Evolutionary conservation across 2,329 filamentous ascomycete genomes (phyloP).

Genomic region (Piedraia hortae): DNA sequence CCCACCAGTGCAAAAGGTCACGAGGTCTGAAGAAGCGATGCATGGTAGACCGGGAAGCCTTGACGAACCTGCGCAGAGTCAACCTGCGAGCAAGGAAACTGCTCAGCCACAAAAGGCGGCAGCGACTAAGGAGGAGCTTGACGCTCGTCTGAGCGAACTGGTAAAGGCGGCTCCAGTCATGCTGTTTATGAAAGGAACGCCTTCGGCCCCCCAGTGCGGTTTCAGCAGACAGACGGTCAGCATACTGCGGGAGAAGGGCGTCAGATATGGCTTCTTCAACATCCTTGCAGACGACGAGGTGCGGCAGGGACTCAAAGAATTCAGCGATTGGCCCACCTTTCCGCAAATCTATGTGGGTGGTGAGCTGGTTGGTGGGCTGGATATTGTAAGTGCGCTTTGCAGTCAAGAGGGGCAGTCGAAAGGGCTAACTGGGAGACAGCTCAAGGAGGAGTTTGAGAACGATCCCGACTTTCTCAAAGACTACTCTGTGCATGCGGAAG

Average conservation of each 20-base stretch:
- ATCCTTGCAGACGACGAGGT: constrained; percentile 95
- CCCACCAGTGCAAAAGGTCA: constrained; percentile 17
- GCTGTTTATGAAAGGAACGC: constrained; percentile 97
- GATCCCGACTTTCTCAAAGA: constrained; percentile 49
- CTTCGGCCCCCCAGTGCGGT: constrained; percentile 62
- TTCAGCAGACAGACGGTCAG: constrained; percentile 78
- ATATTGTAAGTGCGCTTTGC: constrained; percentile 47
- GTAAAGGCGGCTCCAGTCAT: constrained; percentile 93
- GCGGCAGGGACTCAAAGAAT: constrained; percentile 84
- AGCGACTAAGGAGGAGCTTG: constrained; percentile 50
- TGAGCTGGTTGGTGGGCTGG: constrained; percentile 72
- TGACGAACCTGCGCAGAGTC: constrained; percentile 8
- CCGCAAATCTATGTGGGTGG: constrained; percentile 83
- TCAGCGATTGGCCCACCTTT: constrained; percentile 94
- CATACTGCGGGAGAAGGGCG: constrained; percentile 61
- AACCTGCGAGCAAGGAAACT: constrained; percentile 13
- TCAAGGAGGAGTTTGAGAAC: constrained; percentile 76
- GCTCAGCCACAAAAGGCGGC: constrained; percentile 5
- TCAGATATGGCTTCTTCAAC: constrained; percentile 98
- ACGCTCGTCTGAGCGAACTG: constrained; percentile 52
- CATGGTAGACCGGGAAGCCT: too few relatives aligned
- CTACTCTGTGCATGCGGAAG: constrained; percentile 4
- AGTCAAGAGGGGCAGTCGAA: background rate
- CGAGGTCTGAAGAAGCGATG: constrained; percentile 17
- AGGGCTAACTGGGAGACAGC: constrained; percentile 21